Evolutionary conservation across 83 land plant genomes (phyloP), one percentile per base, ranked within the genome.

Genomic region (Thuja plicata): DNA sequence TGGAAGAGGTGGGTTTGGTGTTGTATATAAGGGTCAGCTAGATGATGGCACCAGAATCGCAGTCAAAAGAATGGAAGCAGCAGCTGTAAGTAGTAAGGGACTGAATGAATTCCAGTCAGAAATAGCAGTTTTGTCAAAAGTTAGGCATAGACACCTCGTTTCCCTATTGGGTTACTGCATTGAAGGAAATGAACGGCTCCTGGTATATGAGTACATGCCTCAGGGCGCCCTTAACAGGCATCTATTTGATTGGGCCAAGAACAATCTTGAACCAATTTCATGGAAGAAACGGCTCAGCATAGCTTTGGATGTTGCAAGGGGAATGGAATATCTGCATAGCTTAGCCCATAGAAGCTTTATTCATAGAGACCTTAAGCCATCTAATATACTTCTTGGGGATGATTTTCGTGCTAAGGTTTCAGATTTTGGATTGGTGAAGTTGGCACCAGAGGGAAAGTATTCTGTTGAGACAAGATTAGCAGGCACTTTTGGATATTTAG

Each of bases 1-100:
- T 83, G 98, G 98, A 19, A 94, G 95, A 30, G 98, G 98, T 45
- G 97, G 97, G 5, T 96, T 96, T 88, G 97, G 97, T 11, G 92
- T 89, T 38, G 97, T 96, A 84, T 96, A 96, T 71, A 94, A 92
- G 90, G 97, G 96, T 19, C 92, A 90, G 80, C 62, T 96, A 62
- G 91, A 95, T 81, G 93, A 94, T 93, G 96, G 97, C 10, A 93
- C 96, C 21, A 85, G 84, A 76, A 92, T 96, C 32, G 97, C 97
- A 32, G 97, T 96, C 11, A 96, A 96, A 89, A 93, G 97, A 77
- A 95, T 96, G 96, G 96, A 96, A 84, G 80, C 91, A 70, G 89
- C 91, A 2, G 92, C 87, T 16, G 60, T 92, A 34, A 90, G 90
- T 86, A 94, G 40, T 88, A 96, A 93, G 87, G 96, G 91, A 2